Base-by-base conservation (phyloP, 345 rosid genomes). In the Nasturtium officinale region DNA sequence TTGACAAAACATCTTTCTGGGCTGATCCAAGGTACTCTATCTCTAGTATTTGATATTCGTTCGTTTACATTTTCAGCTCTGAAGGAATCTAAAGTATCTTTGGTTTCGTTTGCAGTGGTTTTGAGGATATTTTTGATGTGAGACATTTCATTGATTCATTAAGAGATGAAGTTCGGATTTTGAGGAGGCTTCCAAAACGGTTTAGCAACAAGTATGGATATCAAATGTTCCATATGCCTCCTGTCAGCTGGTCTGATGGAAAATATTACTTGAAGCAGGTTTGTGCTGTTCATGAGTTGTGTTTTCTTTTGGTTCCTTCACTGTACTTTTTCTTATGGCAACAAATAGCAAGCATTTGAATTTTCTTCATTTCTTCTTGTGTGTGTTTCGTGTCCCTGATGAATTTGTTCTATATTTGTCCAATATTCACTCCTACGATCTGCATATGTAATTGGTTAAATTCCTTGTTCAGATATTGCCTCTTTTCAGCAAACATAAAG, bases 1-100 rank as follows among this genome's bases (percentile, higher is more conserved):
- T 95, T 57, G 99, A 95, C 80, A 95, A 90, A 79, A 87, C 87
- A 25, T 95, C 99, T 32, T 95, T 95, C 76, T 95, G 99, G 99
- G 90, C 97, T 65, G 99, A 95, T 82, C 90, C 90, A 66, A 95
- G 99, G 99, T 91, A 57, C 68, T 38, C 90, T 84, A 29, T 67
- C 45, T 65, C 55, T 35, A 8, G 13, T 52, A 32, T 43, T 17
- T 43, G 45, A 42, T 23, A 5, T 65, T 45, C 20, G 11, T n/a
- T n/a, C n/a, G n/a, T 23, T 23, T 23, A 10, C 50, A 7, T 29
- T 30, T 30, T 35, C 28, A 9, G 9, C 8, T 66, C 13, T 67
- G 10, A 68, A 45, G 59, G 10, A 48, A 63, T 71, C 72, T 77
- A 55, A 77, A 70, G 61, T 13, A 28, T 10, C 42, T 50, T 52